Conservation (phyloP, 2,329 filamentous ascomycete species). For the Zymoseptoria passerinii region DNA sequence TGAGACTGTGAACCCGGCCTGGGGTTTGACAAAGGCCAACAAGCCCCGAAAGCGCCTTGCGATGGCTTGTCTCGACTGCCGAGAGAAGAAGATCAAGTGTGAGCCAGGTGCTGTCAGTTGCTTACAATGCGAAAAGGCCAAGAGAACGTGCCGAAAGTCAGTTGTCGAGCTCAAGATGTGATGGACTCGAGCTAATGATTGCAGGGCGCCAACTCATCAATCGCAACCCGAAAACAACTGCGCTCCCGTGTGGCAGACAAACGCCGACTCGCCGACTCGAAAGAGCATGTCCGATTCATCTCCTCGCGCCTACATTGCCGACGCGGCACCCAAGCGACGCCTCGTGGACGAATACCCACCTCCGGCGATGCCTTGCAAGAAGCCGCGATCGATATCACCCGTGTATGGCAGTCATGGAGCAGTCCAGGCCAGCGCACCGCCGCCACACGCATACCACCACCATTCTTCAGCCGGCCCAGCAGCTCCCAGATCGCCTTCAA, state of each 20-base stretch:
- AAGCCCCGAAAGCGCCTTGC: constrained; percentile 86
- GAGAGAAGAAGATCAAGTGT: constrained; percentile 97
- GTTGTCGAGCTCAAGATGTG: constrained; percentile 2
- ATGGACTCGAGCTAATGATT: constrained; percentile 12
- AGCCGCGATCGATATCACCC: constrained; percentile 26
- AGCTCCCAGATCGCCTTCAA: constrained; percentile 21
- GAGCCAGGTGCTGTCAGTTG: constrained; percentile 82
- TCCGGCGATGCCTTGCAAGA: constrained; percentile 19
- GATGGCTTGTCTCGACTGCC: constrained; percentile 85
- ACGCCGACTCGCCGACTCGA: constrained; percentile 17
- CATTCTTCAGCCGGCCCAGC: neutral
- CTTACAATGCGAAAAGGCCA: constrained; percentile 86
- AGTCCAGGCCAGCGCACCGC: neutral
- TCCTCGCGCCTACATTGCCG: constrained; percentile 15
- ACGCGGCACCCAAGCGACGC: constrained; percentile 22
- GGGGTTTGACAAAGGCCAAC: constrained; percentile 89
- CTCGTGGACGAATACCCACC: constrained; percentile 20
- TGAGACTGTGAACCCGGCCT: constrained; percentile 78
- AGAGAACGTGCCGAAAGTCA: constrained; percentile 73
- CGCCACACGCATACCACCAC: neutral
- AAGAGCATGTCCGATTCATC: constrained; percentile 15
- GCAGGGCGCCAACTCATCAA: constrained; percentile 22
- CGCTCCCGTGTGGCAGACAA: constrained; percentile 18
- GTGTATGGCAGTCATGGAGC: constrained; percentile 6
- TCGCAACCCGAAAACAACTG: constrained; percentile 18